Evolutionary conservation across 495 filamentous ascomycete species (phyloP).

Genomic region (Tuber umbilicatum): DNA sequence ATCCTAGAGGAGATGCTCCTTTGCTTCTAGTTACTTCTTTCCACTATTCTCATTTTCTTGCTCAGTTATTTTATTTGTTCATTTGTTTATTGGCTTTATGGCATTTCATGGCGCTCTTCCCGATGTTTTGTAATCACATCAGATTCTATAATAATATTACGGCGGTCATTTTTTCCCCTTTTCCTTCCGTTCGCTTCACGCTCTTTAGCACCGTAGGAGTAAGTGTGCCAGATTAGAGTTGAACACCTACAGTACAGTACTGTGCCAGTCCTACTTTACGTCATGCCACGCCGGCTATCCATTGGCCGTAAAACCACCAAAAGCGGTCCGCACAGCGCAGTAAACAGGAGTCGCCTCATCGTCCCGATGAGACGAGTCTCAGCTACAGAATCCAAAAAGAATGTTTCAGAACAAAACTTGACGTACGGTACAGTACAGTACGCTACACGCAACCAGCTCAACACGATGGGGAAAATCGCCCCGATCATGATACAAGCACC

Average conservation of each 20-base stretch:
- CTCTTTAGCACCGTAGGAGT: background rate
- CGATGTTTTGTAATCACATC: background rate
- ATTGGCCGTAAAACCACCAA: background rate
- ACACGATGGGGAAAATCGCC: background rate
- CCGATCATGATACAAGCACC: background rate
- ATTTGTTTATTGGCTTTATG: background rate
- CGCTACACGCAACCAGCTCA: background rate
- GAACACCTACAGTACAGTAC: too few relatives aligned
- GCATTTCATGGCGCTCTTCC: background rate
- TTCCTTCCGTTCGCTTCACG: background rate
- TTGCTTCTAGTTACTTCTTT: background rate
- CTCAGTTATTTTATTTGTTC: background rate
- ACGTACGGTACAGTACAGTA: background rate
- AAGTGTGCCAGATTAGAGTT: background rate
- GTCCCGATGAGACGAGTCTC: background rate
- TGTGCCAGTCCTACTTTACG: background rate
- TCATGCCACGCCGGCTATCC: background rate
- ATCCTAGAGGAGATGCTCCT: background rate
- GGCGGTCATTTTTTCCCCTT: background rate
- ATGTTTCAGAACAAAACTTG: background rate
- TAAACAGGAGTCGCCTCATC: background rate
- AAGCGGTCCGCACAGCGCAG: background rate
- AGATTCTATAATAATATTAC: background rate
- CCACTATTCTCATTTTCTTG: background rate
- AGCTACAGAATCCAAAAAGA: background rate